These are phyloP conservation scores for Histomonas meleagridis DNA, from an alignment of 208 protist species.

Conservation along the genomic window DNA sequence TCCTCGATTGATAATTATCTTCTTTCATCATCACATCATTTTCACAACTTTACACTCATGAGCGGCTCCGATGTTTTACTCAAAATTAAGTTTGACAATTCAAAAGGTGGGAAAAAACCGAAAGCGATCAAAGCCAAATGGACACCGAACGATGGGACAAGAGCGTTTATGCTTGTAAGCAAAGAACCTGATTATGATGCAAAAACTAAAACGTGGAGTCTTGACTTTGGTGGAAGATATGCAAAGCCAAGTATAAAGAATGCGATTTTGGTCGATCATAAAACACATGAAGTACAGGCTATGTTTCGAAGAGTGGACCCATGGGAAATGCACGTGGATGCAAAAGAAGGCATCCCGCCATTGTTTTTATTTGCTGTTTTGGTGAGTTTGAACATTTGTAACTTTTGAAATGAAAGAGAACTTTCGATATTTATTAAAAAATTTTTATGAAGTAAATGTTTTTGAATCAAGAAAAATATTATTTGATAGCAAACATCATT, in stretches of 20 bases:
- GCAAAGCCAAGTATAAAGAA: not conserved
- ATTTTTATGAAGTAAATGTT: too few relatives aligned
- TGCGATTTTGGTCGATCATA: not conserved
- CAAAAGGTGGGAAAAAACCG: not conserved
- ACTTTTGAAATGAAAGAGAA: too few relatives aligned
- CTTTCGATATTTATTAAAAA: too few relatives aligned
- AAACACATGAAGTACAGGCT: not conserved
- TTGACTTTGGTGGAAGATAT: not conserved
- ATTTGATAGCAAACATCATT: too few relatives aligned
- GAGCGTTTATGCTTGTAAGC: not conserved
- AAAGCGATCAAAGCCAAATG: not conserved
- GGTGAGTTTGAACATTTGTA: not conserved
- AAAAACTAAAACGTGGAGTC: not conserved
- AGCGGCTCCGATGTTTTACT: not conserved
- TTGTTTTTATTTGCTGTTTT: not conserved
- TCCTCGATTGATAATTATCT: not conserved
- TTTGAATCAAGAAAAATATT: too few relatives aligned
- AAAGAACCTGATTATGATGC: not conserved
- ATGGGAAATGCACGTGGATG: not conserved
- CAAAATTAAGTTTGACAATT: not conserved
- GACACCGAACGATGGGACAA: not conserved
- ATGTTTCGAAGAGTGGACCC: not conserved
- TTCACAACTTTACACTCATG: not conserved
- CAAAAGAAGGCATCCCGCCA: not conserved
- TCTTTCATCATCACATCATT: not conserved